Conservation (phyloP, 805 yeast genomes). For the Starmerella sirachaensis region DNA sequence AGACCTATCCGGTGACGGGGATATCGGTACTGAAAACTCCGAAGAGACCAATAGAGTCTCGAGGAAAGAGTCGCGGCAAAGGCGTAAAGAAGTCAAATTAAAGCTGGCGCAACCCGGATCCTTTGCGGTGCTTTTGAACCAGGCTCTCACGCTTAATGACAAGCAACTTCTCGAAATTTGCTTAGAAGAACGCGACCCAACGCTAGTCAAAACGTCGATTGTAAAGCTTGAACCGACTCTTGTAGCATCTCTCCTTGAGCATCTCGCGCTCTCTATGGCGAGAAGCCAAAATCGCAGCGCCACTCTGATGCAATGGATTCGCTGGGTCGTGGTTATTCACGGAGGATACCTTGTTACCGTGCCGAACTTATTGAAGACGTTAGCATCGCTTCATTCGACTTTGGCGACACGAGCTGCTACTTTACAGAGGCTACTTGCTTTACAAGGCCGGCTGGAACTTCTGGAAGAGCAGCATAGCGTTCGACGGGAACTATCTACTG, state of each 20-base stretch:
- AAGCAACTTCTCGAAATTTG: slow-evolving; percentile 77
- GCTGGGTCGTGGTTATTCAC: slow-evolving; percentile 62
- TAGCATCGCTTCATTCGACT: slow-evolving; percentile 46
- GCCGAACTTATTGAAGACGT: slow-evolving; percentile 40
- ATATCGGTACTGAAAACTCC: background rate
- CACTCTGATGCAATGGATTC: slow-evolving; percentile 54
- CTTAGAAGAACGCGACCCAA: slow-evolving; percentile 42
- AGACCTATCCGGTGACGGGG: too few relatives aligned
- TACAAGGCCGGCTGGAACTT: slow-evolving; percentile 77
- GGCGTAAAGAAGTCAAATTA: slow-evolving; percentile 27
- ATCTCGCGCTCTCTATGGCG: slow-evolving; percentile 37
- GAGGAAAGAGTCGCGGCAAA: slow-evolving; percentile 15
- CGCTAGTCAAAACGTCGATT: slow-evolving; percentile 42
- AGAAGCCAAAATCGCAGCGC: slow-evolving; percentile 45
- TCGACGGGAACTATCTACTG: slow-evolving; percentile 39
- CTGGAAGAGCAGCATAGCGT: slow-evolving; percentile 63
- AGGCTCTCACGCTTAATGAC: slow-evolving; percentile 80
- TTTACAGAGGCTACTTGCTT: slow-evolving; percentile 56
- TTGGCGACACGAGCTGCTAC: slow-evolving; percentile 44
- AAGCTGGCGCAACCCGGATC: slow-evolving; percentile 56
- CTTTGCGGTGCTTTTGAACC: slow-evolving; percentile 70
- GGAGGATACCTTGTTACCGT: slow-evolving; percentile 51
- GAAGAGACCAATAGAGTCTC: slow-evolving; percentile 20
- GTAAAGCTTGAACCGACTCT: slow-evolving; percentile 39
- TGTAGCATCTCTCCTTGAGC: slow-evolving; percentile 36